These are phyloP conservation scores for Fraxinus angustifolia DNA, from an alignment of 305 asterid species.

Conservation along the genomic window DNA sequence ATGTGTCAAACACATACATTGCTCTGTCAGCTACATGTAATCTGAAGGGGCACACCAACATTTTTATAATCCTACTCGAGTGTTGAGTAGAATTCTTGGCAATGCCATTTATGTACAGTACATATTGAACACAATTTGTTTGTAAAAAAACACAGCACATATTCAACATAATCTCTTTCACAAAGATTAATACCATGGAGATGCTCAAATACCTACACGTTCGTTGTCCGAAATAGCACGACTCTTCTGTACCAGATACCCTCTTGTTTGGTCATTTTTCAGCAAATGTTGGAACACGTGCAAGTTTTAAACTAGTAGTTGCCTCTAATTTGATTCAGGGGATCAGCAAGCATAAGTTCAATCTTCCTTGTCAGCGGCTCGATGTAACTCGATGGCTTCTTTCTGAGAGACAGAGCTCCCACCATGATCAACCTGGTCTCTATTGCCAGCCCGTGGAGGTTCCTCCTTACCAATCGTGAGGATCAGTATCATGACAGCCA, in stretches of 20 bases:
- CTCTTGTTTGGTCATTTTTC: background rate
- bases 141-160: background rate
- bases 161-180: background rate
- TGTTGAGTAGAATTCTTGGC: background rate
- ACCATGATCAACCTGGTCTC: constrained; percentile 1
- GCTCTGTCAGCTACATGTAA: background rate
- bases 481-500: constrained; percentile 4
- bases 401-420: background rate
- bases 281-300: background rate
- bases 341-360: background rate
- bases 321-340: background rate
- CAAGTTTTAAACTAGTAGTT: background rate
- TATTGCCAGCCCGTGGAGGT: constrained; percentile 8
- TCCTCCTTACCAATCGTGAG: constrained; percentile 7
- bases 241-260: background rate
- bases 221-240: background rate
- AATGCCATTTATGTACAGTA: background rate
- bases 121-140: background rate
- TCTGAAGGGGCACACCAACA: background rate
- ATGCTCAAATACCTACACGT: background rate
- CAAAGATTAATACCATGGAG: background rate
- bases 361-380: constrained; percentile 10
- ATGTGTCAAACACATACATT: background rate
- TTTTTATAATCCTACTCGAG: background rate
- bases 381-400: background rate